phyloP scores from a whole-genome alignment of 768 basidiomycete genomes.

The Panaeolus cyanescens region DNA sequence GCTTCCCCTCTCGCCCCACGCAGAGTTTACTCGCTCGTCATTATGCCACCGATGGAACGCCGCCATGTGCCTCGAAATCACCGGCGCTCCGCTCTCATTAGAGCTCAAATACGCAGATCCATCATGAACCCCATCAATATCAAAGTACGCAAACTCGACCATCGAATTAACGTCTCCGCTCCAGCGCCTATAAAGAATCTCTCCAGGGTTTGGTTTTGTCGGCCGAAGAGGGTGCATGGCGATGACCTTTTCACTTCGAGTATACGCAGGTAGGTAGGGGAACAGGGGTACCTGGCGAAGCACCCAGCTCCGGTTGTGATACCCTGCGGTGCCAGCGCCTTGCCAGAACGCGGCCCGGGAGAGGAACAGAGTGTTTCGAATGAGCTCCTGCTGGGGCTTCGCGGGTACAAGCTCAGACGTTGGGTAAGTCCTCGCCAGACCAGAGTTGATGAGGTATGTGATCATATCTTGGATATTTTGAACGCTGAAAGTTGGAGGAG shows the following conservation, averaged over 20 bases:
- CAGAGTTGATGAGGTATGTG: slow-evolving; percentile 39
- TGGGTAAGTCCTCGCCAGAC: slow-evolving; percentile 29
- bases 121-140: slow-evolving; percentile 27
- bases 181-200: slow-evolving; percentile 43
- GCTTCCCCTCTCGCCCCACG: slow-evolving; percentile 48
- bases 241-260: slow-evolving; percentile 46
- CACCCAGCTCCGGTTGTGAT: slow-evolving; percentile 27
- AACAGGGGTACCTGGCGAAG: slow-evolving; percentile 28
- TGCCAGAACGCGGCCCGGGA: slow-evolving; percentile 50
- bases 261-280: slow-evolving; percentile 41
- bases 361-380: slow-evolving; percentile 35
- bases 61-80: slow-evolving; percentile 36
- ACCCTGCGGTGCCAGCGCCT: slow-evolving; percentile 43
- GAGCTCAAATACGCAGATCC: neutral
- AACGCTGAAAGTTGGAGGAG: slow-evolving; percentile 23
- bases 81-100: slow-evolving; percentile 3
- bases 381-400: slow-evolving; percentile 7
- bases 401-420: slow-evolving; percentile 6
- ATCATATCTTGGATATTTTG: slow-evolving; percentile 24
- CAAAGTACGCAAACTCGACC: slow-evolving; percentile 34
- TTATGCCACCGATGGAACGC: slow-evolving; percentile 54
- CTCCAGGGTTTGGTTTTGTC: slow-evolving; percentile 40
- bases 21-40: slow-evolving; percentile 42
- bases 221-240: slow-evolving; percentile 54
- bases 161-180: slow-evolving; percentile 31